phyloP scores from a whole-genome alignment of 306 rosid species.

The Fragaria vesca region DNA sequence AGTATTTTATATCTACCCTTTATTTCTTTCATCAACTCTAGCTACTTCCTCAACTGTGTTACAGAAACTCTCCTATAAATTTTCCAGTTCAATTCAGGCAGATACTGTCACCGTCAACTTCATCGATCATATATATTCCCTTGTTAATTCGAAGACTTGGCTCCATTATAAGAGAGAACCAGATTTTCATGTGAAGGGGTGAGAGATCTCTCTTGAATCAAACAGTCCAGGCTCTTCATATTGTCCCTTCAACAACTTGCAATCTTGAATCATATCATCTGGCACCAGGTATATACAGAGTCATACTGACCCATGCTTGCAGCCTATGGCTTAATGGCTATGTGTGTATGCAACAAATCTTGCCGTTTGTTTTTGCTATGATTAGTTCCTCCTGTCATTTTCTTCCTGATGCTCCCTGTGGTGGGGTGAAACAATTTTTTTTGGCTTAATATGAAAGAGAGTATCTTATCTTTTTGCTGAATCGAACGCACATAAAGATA shows the following conservation, averaged over 20 bases:
- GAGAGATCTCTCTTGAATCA: not conserved
- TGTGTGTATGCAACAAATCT: not conserved
- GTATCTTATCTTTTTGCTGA: not conserved
- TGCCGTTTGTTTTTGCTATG: constrained; percentile 3
- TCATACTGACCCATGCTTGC: not conserved
- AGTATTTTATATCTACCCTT: not conserved
- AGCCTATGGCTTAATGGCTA: not conserved
- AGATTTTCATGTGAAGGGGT: not conserved
- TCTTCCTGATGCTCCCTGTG: not conserved
- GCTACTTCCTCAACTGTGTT: not conserved
- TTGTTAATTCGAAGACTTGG: not conserved
- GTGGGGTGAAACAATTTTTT: not conserved
- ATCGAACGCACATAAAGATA: no score
- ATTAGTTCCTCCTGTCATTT: not conserved
- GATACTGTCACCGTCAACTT: not conserved
- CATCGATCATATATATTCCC: not conserved
- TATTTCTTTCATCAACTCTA: not conserved
- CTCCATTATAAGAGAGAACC: not conserved
- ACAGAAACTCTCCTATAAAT: not conserved
- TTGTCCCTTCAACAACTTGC: constrained; percentile 2
- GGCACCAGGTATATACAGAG: not conserved
- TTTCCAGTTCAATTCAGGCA: not conserved
- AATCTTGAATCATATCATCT: not conserved
- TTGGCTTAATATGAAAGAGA: not conserved
- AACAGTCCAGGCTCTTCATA: not conserved